Evolutionary conservation across 805 yeast genomes (phyloP).

Genomic region (Clavispora carvajalis): DNA sequence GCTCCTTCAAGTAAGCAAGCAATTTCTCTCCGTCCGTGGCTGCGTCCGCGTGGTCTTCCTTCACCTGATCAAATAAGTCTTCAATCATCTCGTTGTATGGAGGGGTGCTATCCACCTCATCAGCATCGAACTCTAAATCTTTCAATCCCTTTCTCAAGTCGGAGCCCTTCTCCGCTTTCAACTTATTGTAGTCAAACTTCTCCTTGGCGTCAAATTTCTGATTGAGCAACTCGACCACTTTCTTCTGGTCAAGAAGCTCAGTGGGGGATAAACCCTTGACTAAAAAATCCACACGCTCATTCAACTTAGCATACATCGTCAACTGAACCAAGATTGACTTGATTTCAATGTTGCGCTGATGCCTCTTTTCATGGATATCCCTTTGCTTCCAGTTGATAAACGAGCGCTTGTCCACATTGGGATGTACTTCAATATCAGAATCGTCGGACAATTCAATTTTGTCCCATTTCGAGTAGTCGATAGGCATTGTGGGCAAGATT

Average conservation of each 20-base stretch:
- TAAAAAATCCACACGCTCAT: constrained; percentile 65
- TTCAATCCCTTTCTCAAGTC: constrained; percentile 40
- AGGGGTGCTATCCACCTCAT: constrained; percentile 42
- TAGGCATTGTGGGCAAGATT: constrained; percentile 47
- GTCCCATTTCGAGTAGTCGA: constrained; percentile 98
- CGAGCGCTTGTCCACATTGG: constrained; percentile 91
- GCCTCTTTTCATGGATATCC: constrained; percentile 91
- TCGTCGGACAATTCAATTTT: constrained; percentile 93
- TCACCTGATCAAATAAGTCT: constrained; percentile 76
- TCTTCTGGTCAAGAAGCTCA: constrained; percentile 28
- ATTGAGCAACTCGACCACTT: constrained; percentile 38
- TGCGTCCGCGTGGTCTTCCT: constrained; percentile 52
- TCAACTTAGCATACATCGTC: constrained; percentile 74
- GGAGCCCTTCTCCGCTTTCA: constrained; percentile 35
- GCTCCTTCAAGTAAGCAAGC: constrained; percentile 44
- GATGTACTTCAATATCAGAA: constrained; percentile 95
- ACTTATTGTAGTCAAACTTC: constrained; percentile 43
- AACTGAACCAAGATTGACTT: constrained; percentile 68
- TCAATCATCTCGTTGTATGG: constrained; percentile 91
- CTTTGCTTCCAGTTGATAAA: constrained; percentile 96
- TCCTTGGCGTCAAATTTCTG: constrained; percentile 53
- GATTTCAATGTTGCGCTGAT: constrained; percentile 73
- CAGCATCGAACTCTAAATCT: constrained; percentile 31
- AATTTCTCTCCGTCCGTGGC: constrained; percentile 31
- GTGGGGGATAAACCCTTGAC: constrained; percentile 38